phyloP scores from a whole-genome alignment of 306 rosid species.

The Pterocarpus santalinus region DNA sequence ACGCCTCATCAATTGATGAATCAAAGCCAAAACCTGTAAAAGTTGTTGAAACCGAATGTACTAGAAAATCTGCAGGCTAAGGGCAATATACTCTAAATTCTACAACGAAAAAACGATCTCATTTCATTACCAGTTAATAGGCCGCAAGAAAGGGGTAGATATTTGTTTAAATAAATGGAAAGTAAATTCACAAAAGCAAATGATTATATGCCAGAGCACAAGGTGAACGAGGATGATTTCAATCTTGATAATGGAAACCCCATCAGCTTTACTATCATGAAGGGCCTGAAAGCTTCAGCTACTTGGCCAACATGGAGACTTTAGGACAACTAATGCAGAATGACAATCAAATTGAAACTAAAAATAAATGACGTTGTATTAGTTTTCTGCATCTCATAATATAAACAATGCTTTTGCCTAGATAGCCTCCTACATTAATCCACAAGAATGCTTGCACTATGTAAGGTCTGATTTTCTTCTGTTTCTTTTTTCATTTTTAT shows the following conservation, averaged over 20 bases:
- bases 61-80: not conserved
- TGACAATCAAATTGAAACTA: constrained; percentile 8
- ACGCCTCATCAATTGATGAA: not conserved
- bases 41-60: not conserved
- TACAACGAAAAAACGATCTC: not conserved
- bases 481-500: not conserved
- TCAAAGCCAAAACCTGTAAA: not conserved
- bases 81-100: not conserved
- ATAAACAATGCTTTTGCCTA: constrained; percentile 45
- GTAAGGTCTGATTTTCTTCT: constrained; percentile 24
- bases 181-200: not conserved
- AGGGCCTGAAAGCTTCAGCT: not conserved
- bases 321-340: not conserved
- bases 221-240: not conserved
- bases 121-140: constrained; percentile 2
- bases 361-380: constrained; percentile 26
- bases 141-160: no score
- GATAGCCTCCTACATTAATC: constrained; percentile 38
- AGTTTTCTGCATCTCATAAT: constrained; percentile 44
- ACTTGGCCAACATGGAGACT: not conserved
- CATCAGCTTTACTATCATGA: not conserved
- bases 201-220: not conserved
- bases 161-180: not conserved
- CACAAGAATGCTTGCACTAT: constrained; percentile 37
- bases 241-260: not conserved